Evolutionary conservation across 2,329 filamentous ascomycete species (phyloP).

Genomic region (Metarhizium rileyi): DNA sequence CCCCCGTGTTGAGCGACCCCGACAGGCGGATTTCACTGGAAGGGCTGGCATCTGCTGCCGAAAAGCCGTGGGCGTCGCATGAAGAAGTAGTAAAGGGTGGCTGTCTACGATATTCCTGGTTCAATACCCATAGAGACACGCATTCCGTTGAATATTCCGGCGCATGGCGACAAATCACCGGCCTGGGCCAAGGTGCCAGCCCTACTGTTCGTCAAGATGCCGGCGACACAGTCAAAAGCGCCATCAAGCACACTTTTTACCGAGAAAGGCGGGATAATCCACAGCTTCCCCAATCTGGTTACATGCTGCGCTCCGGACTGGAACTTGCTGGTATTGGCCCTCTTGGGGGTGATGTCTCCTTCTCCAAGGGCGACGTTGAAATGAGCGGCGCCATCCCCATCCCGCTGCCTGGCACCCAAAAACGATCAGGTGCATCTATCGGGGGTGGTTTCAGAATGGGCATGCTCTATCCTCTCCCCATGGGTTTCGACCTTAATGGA

Average conservation of each 20-base stretch:
- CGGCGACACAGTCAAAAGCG: conserved; percentile 84
- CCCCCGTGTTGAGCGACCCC: conserved; percentile 76
- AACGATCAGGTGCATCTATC: conserved; percentile 68
- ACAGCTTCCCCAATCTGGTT: conserved; percentile 73
- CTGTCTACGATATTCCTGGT: conserved; percentile 67
- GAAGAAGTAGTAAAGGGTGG: conserved; percentile 80
- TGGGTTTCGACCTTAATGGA: conserved; percentile 42
- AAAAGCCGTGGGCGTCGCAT: conserved; percentile 89
- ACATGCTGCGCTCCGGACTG: conserved; percentile 64
- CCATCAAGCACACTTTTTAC: conserved; percentile 70
- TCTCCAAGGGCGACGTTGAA: conserved; percentile 86
- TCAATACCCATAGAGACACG: conserved; percentile 50
- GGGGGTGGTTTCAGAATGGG: conserved; percentile 75
- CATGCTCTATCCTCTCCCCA: conserved; percentile 69
- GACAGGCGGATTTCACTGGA: conserved; percentile 72
- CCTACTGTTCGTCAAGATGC: conserved; percentile 75
- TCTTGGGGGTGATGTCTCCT: conserved; percentile 81
- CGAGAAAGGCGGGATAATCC: conserved; percentile 76
- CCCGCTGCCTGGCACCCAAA: conserved; percentile 56
- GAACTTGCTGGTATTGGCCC: conserved; percentile 85
- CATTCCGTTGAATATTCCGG: conserved; percentile 75
- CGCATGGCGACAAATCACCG: conserved; percentile 82
- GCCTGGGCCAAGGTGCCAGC: conserved; percentile 64
- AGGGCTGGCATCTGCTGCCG: conserved; percentile 69
- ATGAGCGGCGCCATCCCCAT: conserved; percentile 67